Evolutionary conservation across 495 filamentous ascomycete species (phyloP).

Genomic region (Lasiosphaeria miniovina): DNA sequence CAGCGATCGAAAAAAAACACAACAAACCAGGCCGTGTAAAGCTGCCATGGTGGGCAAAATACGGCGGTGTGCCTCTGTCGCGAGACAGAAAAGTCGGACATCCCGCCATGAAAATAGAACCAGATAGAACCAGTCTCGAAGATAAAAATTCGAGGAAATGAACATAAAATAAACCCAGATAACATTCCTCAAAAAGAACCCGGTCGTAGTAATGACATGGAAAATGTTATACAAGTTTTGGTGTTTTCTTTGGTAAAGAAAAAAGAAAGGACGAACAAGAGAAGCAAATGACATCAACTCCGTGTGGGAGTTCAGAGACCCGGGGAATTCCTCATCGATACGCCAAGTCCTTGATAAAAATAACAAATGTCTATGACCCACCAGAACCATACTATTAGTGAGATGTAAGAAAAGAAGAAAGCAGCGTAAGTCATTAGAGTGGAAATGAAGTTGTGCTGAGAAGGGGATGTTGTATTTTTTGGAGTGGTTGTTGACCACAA

Average conservation of each 20-base stretch:
- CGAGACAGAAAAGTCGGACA: neutral
- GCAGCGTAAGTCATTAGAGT: slow-evolving; percentile 16
- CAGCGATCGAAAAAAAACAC: neutral
- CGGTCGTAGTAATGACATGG: neutral
- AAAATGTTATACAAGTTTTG: slow-evolving; percentile 1
- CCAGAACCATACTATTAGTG: neutral
- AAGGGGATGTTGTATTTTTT: slow-evolving; percentile 13
- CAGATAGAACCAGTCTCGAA: neutral
- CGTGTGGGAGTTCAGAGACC: slow-evolving; percentile 1
- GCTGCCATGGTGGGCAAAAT: neutral
- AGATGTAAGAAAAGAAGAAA: slow-evolving; percentile 17
- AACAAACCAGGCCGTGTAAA: slow-evolving; percentile 1
- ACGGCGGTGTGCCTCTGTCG: neutral
- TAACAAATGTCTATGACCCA: slow-evolving; percentile 10
- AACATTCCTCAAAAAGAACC: neutral
- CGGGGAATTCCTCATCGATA: neutral
- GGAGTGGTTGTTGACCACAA: neutral
- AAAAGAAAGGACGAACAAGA: slow-evolving; percentile 1
- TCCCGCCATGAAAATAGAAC: neutral
- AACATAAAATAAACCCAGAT: neutral
- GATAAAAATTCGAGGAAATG: neutral
- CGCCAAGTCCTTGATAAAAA: slow-evolving; percentile 7
- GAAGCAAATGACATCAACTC: slow-evolving; percentile 3
- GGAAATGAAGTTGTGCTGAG: slow-evolving; percentile 13
- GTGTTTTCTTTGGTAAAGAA: neutral